phyloP scores from a whole-genome alignment of 2,329 filamentous ascomycete species.

The Pseudogymnoascus sp. region DNA sequence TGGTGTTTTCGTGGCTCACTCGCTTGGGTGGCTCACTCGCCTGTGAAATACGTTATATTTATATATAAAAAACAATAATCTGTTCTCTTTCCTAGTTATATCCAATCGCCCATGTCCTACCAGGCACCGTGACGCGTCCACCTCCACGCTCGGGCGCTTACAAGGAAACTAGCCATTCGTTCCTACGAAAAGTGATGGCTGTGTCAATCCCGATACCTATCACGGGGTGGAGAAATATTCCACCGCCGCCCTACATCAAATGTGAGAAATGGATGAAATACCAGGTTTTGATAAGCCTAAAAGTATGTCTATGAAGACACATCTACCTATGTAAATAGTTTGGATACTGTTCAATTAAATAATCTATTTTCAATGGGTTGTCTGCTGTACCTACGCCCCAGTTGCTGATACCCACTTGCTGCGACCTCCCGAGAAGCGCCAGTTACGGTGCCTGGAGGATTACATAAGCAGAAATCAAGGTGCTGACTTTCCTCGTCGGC shows the following conservation, averaged over 20 bases:
- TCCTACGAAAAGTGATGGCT: neutral
- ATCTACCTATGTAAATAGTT: neutral
- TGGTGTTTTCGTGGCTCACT: too few species aligned
- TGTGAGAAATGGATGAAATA: neutral
- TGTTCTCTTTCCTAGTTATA: neutral
- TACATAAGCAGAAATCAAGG: neutral
- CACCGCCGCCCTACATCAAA: neutral
- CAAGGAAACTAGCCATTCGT: neutral
- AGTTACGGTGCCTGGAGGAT: neutral
- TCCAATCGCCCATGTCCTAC: neutral
- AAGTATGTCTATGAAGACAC: neutral
- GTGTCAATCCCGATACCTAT: neutral
- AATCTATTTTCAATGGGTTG: neutral
- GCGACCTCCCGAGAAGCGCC: neutral
- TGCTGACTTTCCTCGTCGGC: neutral
- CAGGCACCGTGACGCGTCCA: neutral
- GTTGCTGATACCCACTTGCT: neutral
- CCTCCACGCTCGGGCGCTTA: neutral
- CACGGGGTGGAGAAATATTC: neutral
- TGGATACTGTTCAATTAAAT: neutral
- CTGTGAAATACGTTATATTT: too few species aligned
- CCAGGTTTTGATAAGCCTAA: neutral
- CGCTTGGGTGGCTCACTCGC: too few species aligned
- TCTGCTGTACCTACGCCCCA: neutral
- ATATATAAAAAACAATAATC: neutral